phyloP scores from a whole-genome alignment of 306 rosid genomes.

The Heteromeles arbutifolia region DNA sequence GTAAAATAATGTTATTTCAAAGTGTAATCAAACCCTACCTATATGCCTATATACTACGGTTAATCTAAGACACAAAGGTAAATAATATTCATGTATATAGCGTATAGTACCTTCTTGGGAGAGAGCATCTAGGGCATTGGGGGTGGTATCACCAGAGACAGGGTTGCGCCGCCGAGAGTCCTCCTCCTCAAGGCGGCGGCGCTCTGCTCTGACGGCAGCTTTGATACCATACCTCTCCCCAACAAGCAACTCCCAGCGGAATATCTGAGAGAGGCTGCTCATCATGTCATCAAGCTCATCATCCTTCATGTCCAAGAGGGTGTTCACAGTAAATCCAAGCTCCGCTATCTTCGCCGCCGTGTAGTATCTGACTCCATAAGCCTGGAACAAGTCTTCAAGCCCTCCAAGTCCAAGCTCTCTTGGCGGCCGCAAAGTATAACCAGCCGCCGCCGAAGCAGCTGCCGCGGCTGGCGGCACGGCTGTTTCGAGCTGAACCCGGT shows the following conservation, averaged over 20 bases:
- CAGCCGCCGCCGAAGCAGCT: not conserved
- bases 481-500: slow-evolving; percentile 27
- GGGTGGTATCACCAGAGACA: slow-evolving; percentile 45
- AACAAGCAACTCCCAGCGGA: slow-evolving; percentile 81
- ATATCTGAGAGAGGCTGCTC: slow-evolving; percentile 75
- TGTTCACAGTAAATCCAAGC: slow-evolving; percentile 85
- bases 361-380: slow-evolving; percentile 77
- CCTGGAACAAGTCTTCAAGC: slow-evolving; percentile 72
- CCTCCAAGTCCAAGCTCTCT: slow-evolving; percentile 46
- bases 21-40: not conserved
- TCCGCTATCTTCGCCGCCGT: slow-evolving; percentile 86
- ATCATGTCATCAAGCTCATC: slow-evolving; percentile 95
- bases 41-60: not conserved
- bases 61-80: not conserved
- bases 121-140: slow-evolving; percentile 66
- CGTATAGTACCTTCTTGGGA: slow-evolving; percentile 67
- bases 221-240: slow-evolving; percentile 92
- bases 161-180: slow-evolving; percentile 45
- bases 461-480: slow-evolving; percentile 7
- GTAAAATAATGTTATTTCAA: too few relatives aligned
- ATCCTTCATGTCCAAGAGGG: slow-evolving; percentile 79
- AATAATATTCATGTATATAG: not conserved
- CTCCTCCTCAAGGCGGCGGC: slow-evolving; percentile 69
- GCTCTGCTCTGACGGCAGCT: slow-evolving; percentile 84
- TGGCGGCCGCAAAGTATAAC: slow-evolving; percentile 11